Conservation (phyloP, 2,329 filamentous ascomycete species). For the Colletotrichum musae region DNA sequence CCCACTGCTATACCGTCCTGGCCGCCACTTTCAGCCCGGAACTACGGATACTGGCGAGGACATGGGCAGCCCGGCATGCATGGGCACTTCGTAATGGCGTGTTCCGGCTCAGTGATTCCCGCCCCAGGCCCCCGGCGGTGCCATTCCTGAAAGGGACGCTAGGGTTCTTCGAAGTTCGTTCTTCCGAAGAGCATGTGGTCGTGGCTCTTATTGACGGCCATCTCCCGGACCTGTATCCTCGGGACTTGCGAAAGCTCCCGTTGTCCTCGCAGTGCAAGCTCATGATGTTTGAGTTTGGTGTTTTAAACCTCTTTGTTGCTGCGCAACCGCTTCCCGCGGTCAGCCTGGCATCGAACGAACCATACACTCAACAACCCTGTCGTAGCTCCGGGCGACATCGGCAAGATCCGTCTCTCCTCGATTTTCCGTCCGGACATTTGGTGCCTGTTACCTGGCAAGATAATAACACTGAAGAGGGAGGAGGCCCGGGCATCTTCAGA, state of each 20-base stretch:
- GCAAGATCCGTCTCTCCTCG: background rate
- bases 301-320: background rate
- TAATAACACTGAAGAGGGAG: background rate
- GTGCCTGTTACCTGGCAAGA: background rate
- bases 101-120: slow-evolving; percentile 19
- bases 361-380: slow-evolving; percentile 3
- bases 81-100: slow-evolving; percentile 18
- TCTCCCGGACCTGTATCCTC: background rate
- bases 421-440: background rate
- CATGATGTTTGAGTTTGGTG: background rate
- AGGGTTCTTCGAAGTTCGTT: background rate
- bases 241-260: background rate
- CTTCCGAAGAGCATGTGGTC: background rate
- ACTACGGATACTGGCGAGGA: slow-evolving; percentile 1
- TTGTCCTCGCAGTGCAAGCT: background rate
- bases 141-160: background rate
- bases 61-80: slow-evolving; percentile 13
- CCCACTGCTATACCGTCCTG: slow-evolving; percentile 13
- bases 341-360: slow-evolving; percentile 16
- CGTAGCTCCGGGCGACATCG: background rate
- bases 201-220: background rate
- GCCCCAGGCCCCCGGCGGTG: background rate
- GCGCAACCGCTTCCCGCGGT: background rate
- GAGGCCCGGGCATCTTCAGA: background rate
- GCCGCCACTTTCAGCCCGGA: slow-evolving; percentile 1